These are phyloP conservation scores for Eucalyptus caleyi DNA, from an alignment of 345 rosid genomes.

Conservation along the genomic window DNA sequence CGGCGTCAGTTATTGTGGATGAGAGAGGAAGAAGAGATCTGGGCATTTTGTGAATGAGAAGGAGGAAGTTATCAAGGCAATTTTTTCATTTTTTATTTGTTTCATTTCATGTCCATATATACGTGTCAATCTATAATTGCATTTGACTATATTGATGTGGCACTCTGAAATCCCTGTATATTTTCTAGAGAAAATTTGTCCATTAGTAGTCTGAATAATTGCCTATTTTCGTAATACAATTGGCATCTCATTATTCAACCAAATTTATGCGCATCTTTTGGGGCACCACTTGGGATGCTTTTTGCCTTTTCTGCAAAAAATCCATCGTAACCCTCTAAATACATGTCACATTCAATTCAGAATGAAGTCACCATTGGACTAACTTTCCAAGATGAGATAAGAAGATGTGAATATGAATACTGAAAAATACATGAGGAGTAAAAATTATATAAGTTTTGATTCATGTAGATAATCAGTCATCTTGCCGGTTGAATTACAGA, in stretches of 20 bases:
- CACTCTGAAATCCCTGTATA: not conserved
- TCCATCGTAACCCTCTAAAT: not conserved
- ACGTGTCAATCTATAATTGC: not conserved
- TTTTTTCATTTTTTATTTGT: not conserved
- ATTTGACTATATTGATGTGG: not conserved
- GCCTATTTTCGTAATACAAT: not conserved
- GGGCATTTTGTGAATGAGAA: not conserved
- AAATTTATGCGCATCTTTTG: not conserved
- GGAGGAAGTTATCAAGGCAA: not conserved
- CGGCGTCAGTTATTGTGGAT: not conserved
- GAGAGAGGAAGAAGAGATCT: not conserved
- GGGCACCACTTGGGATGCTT: not conserved
- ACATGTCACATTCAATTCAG: not conserved
- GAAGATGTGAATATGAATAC: not conserved
- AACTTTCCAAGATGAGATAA: not conserved
- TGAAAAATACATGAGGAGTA: not conserved
- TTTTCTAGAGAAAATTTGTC: not conserved
- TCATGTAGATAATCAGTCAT: not conserved
- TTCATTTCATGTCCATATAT: not conserved
- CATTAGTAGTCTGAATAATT: not conserved
- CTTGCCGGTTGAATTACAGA: not conserved
- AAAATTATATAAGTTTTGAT: not conserved
- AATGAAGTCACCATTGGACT: not conserved
- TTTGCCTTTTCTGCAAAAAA: not conserved
- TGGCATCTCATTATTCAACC: not conserved